Base-by-base conservation (phyloP, 2,329 filamentous ascomycete genomes). In the Dothistroma septosporum region DNA sequence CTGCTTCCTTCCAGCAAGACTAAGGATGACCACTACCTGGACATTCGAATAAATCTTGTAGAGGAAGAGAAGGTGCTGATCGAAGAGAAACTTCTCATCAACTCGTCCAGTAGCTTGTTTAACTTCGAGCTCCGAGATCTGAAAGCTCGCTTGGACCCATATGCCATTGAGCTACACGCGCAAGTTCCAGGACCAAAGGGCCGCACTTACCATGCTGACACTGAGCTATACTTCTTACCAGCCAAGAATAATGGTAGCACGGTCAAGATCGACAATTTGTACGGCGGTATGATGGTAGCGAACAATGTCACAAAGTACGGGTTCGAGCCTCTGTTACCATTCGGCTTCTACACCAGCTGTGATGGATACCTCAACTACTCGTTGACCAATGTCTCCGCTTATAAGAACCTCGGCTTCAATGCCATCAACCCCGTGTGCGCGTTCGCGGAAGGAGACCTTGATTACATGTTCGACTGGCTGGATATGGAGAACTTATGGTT, bases 211-310 rank as follows among this genome's bases (percentile, higher is more conserved):
- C 74, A 66, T 2, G 72, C 74, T 1, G 73, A 61, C 2, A 76
- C 77, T 0, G 61, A 72, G 44, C 57, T 82, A 6, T 77, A 74
- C 57, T 68, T 77, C 35, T 70, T 82, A 0, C 79, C 80, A 2
- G 65, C 65, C 1, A 76, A 77, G 4, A 75, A 74, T 4, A 73
- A 75, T 53, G 79, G 80, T 32, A 80, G 77, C 59, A 75, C 76
- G 4, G 76, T 78, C 5, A 80, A 78, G 61, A 72, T 82, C n/a
- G 80, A 82, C 60, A 76, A 76, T 57, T 72, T 82, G 0, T 74
- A 77, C 60, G 79, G 79, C 16, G 79, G 78, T 7, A 73, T 82
- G 22, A 67, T 76, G 5, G 73, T 81, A 0, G 75, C 76, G 41
- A 76, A 77, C 58, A 64, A 68, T 48, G 73, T 71, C 48, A 70